phyloP scores from a whole-genome alignment of 352 stramenopile genomes.

The Globisporangium polare region DNA sequence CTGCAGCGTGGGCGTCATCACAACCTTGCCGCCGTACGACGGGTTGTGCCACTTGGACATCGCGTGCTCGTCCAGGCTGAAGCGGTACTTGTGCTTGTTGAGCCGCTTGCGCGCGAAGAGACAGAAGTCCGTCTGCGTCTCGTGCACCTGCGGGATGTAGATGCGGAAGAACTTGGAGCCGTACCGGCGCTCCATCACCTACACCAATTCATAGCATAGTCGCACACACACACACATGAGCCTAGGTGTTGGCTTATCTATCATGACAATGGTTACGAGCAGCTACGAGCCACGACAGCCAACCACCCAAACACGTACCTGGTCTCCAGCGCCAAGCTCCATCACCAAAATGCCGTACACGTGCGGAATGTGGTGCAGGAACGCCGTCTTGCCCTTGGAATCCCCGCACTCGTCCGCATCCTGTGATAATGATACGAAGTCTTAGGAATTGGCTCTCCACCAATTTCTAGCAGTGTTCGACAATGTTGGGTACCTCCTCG shows the following conservation, averaged over 20 bases:
- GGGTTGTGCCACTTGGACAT: conserved; percentile 64
- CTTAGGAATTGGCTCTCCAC: not conserved
- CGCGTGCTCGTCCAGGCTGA: conserved; percentile 42
- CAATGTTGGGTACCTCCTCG: conserved; percentile 12
- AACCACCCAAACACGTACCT: conserved; percentile 20
- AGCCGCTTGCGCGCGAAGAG: conserved; percentile 70
- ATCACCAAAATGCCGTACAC: conserved; percentile 62
- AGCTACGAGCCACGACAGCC: not conserved
- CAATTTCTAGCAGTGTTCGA: not conserved
- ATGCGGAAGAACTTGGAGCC: conserved; percentile 69
- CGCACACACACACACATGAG: not conserved
- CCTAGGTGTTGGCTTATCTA: not conserved
- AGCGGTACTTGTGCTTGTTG: conserved; percentile 76
- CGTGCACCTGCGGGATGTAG: conserved; percentile 70
- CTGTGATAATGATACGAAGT: not conserved
- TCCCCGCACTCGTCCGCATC: conserved; percentile 27
- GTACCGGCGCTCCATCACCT: conserved; percentile 49
- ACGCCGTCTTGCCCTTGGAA: conserved; percentile 40
- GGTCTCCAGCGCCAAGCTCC: conserved; percentile 42
- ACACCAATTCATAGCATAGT: not conserved
- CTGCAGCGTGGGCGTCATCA: conserved; percentile 40
- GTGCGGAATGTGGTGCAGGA: conserved; percentile 60
- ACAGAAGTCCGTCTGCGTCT: conserved; percentile 68
- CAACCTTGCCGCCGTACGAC: conserved; percentile 55
- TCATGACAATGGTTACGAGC: not conserved